A percentile compares a stretch with the other conserved stretches of the same genome.
phyloP scores from a whole-genome alignment of 2,329 filamentous ascomycete species.

The Neopestalotiopsis sp. region DNA sequence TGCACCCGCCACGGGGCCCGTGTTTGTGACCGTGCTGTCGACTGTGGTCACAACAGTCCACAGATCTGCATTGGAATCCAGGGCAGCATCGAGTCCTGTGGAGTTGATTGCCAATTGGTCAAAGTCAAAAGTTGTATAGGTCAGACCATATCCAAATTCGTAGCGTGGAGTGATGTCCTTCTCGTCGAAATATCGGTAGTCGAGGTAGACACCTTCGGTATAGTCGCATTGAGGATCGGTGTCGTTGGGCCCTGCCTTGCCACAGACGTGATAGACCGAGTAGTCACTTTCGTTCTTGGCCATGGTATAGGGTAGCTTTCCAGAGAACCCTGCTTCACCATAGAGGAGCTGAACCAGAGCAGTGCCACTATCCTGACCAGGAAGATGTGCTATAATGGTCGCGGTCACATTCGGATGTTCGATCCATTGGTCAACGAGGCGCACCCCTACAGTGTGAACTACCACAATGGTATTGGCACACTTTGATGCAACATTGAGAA shows the following conservation, averaged over 20 bases:
- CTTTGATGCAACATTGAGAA: constrained; percentile 62
- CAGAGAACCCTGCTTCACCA: constrained; percentile 57
- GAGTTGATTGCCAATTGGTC: constrained; percentile 39
- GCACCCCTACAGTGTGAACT: constrained; percentile 66
- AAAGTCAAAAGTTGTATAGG: constrained; percentile 61
- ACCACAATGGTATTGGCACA: constrained; percentile 69
- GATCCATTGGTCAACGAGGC: constrained; percentile 68
- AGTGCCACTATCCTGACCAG: constrained; percentile 68
- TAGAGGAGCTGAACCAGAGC: constrained; percentile 62
- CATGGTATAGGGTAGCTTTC: constrained; percentile 68
- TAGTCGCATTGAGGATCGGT: constrained; percentile 66
- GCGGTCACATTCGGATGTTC: constrained; percentile 69
- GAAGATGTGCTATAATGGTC: constrained; percentile 66
- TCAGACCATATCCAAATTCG: constrained; percentile 61
- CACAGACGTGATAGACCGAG: constrained; percentile 54
- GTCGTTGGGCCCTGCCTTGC: constrained; percentile 39
- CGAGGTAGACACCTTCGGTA: constrained; percentile 57
- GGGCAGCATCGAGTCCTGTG: constrained; percentile 41
- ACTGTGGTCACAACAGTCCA: constrained; percentile 68
- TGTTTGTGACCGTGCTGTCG: constrained; percentile 66
- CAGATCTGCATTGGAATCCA: constrained; percentile 56
- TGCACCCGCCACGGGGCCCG: constrained; percentile 55
- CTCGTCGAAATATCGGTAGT: constrained; percentile 59
- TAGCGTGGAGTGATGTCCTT: constrained; percentile 50
- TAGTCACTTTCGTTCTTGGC: constrained; percentile 60